Base-by-base conservation (phyloP, 495 filamentous ascomycete genomes). In the Aspergillus cristatus region DNA sequence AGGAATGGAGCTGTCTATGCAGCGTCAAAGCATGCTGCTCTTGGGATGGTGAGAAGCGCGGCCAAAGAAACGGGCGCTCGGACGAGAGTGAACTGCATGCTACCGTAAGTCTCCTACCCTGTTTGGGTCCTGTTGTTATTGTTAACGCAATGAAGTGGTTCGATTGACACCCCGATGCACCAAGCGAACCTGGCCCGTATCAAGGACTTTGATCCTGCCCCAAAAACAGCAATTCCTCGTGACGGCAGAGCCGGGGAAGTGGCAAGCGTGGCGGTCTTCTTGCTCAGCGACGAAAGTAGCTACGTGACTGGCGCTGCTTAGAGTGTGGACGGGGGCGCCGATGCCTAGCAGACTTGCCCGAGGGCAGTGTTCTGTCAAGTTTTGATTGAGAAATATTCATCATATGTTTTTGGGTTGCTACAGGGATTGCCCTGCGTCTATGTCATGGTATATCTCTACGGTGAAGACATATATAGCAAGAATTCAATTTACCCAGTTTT, bases 271-370 rank as follows among this genome's bases (percentile, higher is more conserved):
- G 43, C 37, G 30, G 34, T 45, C 12, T 53, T 53, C 35, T 41
- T 53, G 37, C 34, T 47, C 32, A 42, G 47, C 22, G 31, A 15
- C 29, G 42, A 50, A 26, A 53, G 50, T 42, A 47, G 42, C 35
- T 53, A 43, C 35, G 48, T 53, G 35, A 53, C 50, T 42, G 50
- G 42, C 28, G 44, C 38, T 33, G 42, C 42, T 24, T 43, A 45
- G 22, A 41, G 37, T 18, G 50, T 38, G 14, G 49, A 52, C 20
- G 49, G 49, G 14, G 49, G 49, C n/a, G 28, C 28, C 10, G n/a
- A n/a, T 30, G 28, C 28, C 11, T 26, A 26, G n/a, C n/a, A n/a
- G n/a, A n/a, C n/a, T n/a, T n/a, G n/a, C n/a, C n/a, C n/a, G n/a
- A n/a, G n/a, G n/a, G n/a, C n/a, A n/a, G n/a, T n/a, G n/a, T n/a